Percentiles rank a stretch among this genome's conserved stretches.
phyloP scores from a whole-genome alignment of 73 alveolate genomes.

The Paramecium caudatum region DNA sequence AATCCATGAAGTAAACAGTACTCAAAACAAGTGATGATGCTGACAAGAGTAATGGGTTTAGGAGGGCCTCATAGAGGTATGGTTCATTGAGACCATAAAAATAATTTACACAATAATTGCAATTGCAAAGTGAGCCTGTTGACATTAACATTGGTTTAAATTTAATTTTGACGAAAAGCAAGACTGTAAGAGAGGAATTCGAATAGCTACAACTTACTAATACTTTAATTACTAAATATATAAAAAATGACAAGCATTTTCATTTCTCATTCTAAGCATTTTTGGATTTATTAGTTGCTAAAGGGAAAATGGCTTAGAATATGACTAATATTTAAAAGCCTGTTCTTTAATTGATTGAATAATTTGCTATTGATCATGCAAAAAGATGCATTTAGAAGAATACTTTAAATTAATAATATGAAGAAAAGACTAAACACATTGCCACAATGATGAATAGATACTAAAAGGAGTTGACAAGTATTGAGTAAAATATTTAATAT shows the following conservation, averaged over 20 bases:
- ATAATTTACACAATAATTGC: background rate
- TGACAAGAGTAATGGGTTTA: background rate
- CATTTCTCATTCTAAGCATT: slow-evolving; percentile 32
- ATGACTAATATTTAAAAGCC: slow-evolving; percentile 31
- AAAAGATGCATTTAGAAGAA: slow-evolving; percentile 39
- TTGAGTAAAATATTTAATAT: background rate
- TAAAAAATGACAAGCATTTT: slow-evolving; percentile 46
- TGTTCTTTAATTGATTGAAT: slow-evolving; percentile 1
- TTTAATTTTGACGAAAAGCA: slow-evolving; percentile 6
- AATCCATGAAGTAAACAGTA: background rate
- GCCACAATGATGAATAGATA: slow-evolving; percentile 5
- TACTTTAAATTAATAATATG: background rate
- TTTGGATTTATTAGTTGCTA: slow-evolving; percentile 9
- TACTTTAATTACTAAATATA: slow-evolving; percentile 22
- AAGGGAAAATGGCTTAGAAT: slow-evolving; percentile 4
- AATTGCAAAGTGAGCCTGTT: slow-evolving; percentile 17
- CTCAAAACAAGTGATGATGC: background rate
- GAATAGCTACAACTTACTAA: slow-evolving; percentile 51
- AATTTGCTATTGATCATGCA: slow-evolving; percentile 50
- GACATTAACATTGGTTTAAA: slow-evolving; percentile 6
- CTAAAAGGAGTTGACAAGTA: background rate
- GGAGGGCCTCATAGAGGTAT: slow-evolving; percentile 17
- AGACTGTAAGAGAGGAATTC: background rate
- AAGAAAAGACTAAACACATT: slow-evolving; percentile 11
- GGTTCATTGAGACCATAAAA: background rate